Evolutionary conservation across 768 basidiomycete species (phyloP), one percentile per base, ranked within the genome.

Genomic region (Steccherinum ochraceum): DNA sequence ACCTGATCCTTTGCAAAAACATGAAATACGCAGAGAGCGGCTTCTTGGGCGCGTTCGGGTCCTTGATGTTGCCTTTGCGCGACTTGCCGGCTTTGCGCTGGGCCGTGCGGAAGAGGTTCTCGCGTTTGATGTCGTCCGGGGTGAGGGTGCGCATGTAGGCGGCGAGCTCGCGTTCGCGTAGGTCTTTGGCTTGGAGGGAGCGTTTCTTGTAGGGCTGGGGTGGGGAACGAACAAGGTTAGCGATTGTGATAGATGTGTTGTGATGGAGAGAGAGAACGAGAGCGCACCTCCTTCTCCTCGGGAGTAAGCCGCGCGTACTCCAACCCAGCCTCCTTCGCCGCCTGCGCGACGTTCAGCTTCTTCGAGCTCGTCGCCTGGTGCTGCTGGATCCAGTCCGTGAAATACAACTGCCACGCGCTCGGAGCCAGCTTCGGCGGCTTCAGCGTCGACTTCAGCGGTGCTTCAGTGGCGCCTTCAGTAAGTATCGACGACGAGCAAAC

Each of bases 1-100:
- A 84, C 53, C 93, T 77, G 58, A 96, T 96, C 42, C 85, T 81
- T 65, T 93, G 92, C 56, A 95, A 67, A 73, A 93, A 96, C 84
- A 94, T 89, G 57, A 96, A 95, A 62, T 95, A 96, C 0, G 93
- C 92, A 63, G 83, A 86, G 41, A 95, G 79, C 4, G 93, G 93
- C 64, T 95, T 95, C 81, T 93, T 94, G 2, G 93, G 93, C 5
- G 92, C 93, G 63, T 96, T 95, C 26, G 93, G 93, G 65, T 96
- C 93, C 72, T 94, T 95, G 69, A 96, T 88, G 65, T 96, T 96
- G 58, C 86, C 86, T 77, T 87, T 90, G 56, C 91, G 78, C 35
- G 89, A 93, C 68, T 92, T 93, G 55, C 93, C 93, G 13, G 89
- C 87, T 69, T 91, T 92, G 53, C 93, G 84, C 69, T 95, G 93